Percentiles rank a stretch among this genome's conserved stretches.
Conservation (phyloP, 2,329 filamentous ascomycete genomes). For the Aspergillus sp. region DNA sequence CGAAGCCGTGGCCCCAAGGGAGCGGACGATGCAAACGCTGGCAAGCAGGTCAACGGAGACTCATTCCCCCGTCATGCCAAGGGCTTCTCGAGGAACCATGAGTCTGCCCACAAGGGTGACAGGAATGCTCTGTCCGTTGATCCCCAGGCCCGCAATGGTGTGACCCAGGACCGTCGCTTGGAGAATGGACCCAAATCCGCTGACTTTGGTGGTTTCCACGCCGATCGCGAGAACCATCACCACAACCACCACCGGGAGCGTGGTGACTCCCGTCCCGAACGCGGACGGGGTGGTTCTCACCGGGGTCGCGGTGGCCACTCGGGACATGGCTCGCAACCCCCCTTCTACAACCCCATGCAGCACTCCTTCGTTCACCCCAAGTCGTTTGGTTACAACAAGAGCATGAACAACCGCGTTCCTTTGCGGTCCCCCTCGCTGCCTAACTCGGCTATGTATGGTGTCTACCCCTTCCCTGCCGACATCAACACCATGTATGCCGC, state of each 20-base stretch:
- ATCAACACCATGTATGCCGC: conserved; percentile 52
- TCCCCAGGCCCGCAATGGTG: conserved; percentile 25
- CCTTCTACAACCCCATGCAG: conserved; percentile 33
- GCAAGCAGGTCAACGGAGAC: conserved; percentile 25
- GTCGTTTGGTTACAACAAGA: conserved; percentile 34
- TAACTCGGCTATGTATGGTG: conserved; percentile 46
- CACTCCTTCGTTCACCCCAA: conserved; percentile 37
- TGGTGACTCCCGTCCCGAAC: conserved; percentile 18
- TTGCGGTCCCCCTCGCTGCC: conserved; percentile 58
- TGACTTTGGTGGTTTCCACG: conserved; percentile 26
- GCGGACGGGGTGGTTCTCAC: conserved; percentile 32
- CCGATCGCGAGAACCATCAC: conserved; percentile 29
- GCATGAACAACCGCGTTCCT: conserved; percentile 38
- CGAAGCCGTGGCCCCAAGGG: conserved; percentile 26
- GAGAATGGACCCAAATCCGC: conserved; percentile 34
- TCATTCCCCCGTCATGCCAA: conserved; percentile 26
- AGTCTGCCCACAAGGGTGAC: conserved; percentile 19
- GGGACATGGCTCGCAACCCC: conserved; percentile 28
- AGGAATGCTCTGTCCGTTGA: conserved; percentile 26
- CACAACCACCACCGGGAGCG: conserved; percentile 33
- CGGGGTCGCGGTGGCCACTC: conserved; percentile 37
- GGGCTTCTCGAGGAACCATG: conserved; percentile 27
- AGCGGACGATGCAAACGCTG: conserved; percentile 24
- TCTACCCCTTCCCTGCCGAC: conserved; percentile 37
- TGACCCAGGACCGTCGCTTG: conserved; percentile 30